phyloP scores from a whole-genome alignment of 1,284 basidiomycete species.

The Cutaneotrichosporon cavernicola region DNA sequence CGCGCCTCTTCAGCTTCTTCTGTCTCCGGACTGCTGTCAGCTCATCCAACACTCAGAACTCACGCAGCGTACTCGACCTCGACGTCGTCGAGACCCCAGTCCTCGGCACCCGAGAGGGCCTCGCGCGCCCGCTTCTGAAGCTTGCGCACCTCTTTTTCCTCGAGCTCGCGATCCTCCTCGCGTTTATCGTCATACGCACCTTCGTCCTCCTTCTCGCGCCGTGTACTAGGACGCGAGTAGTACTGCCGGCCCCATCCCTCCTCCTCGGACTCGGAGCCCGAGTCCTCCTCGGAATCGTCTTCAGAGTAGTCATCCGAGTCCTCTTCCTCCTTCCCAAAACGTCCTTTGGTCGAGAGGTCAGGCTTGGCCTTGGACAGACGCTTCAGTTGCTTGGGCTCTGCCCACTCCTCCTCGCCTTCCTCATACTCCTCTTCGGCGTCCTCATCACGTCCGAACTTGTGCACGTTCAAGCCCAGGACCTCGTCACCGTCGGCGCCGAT shows the following conservation, averaged over 20 bases:
- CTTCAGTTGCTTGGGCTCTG: conserved; percentile 37
- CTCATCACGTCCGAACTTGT: conserved; percentile 49
- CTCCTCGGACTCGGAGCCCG: conserved; percentile 52
- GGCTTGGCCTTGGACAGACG: conserved; percentile 48
- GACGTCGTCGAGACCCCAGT: conserved; percentile 77
- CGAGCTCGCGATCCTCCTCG: conserved; percentile 29
- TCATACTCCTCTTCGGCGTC: conserved; percentile 43
- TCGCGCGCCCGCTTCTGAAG: conserved; percentile 75
- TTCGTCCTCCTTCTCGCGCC: conserved; percentile 26
- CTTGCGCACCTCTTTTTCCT: conserved; percentile 57
- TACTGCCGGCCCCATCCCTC: conserved; percentile 81
- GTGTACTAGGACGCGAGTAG: conserved; percentile 62
- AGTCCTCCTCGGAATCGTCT: conserved; percentile 27
- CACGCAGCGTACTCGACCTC: conserved; percentile 53
- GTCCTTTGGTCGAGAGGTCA: conserved; percentile 44
- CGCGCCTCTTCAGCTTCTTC: conserved; percentile 17
- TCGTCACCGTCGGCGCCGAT: conserved; percentile 58
- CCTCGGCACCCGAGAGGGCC: conserved; percentile 65
- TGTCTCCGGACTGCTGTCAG: conserved; percentile 9
- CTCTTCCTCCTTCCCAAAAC: conserved; percentile 51
- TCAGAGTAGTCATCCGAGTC: conserved; percentile 60
- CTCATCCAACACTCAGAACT: neutral
- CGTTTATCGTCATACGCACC: conserved; percentile 56
- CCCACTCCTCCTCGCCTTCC: conserved; percentile 50
- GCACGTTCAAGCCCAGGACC: conserved; percentile 61